Percentiles rank a stretch among this genome's conserved stretches.
Conservation (phyloP, 2,329 filamentous ascomycete genomes). For the Cladosporium sp. region DNA sequence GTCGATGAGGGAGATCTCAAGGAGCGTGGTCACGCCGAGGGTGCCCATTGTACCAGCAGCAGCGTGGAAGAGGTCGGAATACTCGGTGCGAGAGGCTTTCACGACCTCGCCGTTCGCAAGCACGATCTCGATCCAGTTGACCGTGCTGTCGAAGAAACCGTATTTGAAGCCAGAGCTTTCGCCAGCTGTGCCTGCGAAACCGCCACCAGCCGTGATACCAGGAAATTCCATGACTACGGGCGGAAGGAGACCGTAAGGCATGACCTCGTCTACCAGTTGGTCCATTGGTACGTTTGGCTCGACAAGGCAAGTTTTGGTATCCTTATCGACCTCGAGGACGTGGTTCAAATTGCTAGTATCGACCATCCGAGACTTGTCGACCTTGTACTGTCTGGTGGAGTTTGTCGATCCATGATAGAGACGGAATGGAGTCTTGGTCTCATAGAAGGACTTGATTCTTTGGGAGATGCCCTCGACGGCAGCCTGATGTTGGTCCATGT, state of each 20-base stretch:
- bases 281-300: conserved; percentile 71
- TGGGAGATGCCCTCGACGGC: conserved; percentile 36
- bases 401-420: conserved; percentile 57
- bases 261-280: conserved; percentile 53
- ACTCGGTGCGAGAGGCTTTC: conserved; percentile 51
- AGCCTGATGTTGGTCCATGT: conserved; percentile 31
- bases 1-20: conserved; percentile 44
- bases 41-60: conserved; percentile 64
- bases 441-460: conserved; percentile 43
- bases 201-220: conserved; percentile 67
- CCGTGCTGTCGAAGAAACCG: conserved; percentile 61
- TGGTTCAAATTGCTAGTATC: conserved; percentile 63
- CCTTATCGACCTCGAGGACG: conserved; percentile 57
- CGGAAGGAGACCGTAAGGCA: conserved; percentile 55
- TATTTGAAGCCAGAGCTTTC: conserved; percentile 67
- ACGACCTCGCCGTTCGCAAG: conserved; percentile 57
- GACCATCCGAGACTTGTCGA: conserved; percentile 38
- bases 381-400: conserved; percentile 45
- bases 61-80: conserved; percentile 59
- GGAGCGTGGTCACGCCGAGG: conserved; percentile 60
- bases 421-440: conserved; percentile 37
- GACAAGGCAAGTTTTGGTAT: conserved; percentile 55
- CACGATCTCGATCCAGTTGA: conserved; percentile 62
- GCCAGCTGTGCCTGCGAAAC: conserved; percentile 63
- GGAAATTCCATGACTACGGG: conserved; percentile 69